A percentile compares a stretch with the other conserved stretches of the same genome.
Evolutionary conservation across 768 basidiomycete genomes (phyloP).

Genomic region (Sporobolomyces pararoseus): DNA sequence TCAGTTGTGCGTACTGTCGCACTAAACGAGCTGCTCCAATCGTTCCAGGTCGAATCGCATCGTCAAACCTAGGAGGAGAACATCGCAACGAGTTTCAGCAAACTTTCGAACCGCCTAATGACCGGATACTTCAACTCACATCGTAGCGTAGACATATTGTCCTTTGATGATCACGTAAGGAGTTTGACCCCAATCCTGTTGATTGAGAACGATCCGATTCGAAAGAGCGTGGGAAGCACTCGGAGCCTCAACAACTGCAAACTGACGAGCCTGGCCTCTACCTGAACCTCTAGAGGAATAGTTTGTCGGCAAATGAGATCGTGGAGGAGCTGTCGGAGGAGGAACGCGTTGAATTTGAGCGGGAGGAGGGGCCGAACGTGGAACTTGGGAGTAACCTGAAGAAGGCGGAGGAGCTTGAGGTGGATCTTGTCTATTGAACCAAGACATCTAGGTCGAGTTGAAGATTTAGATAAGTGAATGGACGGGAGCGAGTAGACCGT

Average conservation of each 20-base stretch:
- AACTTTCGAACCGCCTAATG: no score
- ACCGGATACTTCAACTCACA: constrained; percentile 55
- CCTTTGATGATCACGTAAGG: constrained; percentile 74
- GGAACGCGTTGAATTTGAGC: background rate
- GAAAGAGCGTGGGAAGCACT: constrained; percentile 57
- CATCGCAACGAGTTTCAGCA: background rate
- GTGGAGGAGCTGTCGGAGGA: constrained; percentile 2
- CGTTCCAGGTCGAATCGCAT: constrained; percentile 59
- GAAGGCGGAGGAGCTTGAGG: constrained; percentile 2
- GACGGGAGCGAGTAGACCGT: no score
- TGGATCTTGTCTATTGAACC: constrained; percentile 7
- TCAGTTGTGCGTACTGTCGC: constrained; percentile 85
- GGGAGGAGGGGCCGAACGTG: background rate
- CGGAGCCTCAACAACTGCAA: constrained; percentile 42
- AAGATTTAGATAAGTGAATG: background rate
- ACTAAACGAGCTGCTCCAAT: constrained; percentile 75
- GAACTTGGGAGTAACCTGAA: background rate
- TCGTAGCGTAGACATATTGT: constrained; percentile 65
- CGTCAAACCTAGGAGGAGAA: constrained; percentile 49
- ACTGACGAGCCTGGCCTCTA: background rate
- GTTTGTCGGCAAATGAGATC: constrained; percentile 4
- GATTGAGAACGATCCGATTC: constrained; percentile 76
- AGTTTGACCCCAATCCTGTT: constrained; percentile 67
- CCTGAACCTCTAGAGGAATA: background rate
- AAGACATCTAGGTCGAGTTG: constrained; percentile 8